Evolutionary conservation across 345 rosid genomes (phyloP).

Genomic region (Atalantia buxifolia): DNA sequence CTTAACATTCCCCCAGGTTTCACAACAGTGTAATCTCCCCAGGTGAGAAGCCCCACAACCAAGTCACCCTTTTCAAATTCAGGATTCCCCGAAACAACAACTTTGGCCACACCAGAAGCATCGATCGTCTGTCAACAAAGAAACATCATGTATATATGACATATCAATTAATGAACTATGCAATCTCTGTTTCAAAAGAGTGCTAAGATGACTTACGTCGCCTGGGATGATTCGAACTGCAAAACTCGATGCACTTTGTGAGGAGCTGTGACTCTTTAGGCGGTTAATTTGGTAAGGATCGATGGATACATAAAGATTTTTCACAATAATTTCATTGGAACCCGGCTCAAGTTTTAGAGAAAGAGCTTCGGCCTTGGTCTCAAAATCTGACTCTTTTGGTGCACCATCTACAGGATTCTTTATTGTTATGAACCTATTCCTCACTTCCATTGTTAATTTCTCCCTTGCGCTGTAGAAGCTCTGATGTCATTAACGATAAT

Average conservation of each 20-base stretch:
- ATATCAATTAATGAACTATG: no score
- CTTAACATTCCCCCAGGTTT: slow-evolving; percentile 36
- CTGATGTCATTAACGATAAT: no score
- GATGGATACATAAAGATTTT: slow-evolving; percentile 47
- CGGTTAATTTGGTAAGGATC: slow-evolving; percentile 63
- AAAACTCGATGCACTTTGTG: slow-evolving; percentile 19
- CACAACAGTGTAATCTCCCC: slow-evolving; percentile 52
- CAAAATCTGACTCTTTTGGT: slow-evolving; percentile 42
- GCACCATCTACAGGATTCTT: slow-evolving; percentile 33
- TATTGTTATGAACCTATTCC: slow-evolving; percentile 32
- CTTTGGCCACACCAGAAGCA: slow-evolving; percentile 51
- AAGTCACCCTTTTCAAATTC: slow-evolving; percentile 43
- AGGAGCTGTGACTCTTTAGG: slow-evolving; percentile 40
- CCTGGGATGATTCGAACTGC: slow-evolving; percentile 35
- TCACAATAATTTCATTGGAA: slow-evolving; percentile 33
- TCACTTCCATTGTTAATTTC: slow-evolving; percentile 26
- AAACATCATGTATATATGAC: no score
- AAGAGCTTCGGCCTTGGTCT: slow-evolving; percentile 25
- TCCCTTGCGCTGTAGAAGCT: background rate
- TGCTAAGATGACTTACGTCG: slow-evolving; percentile 19
- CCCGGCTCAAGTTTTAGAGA: slow-evolving; percentile 23
- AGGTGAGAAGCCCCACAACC: slow-evolving; percentile 40
- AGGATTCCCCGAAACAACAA: slow-evolving; percentile 45
- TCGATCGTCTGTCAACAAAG: slow-evolving; percentile 36
- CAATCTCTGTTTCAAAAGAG: background rate